Conservation (phyloP, 352 stramenopile species). For the Pythium scleroteichum region DNA sequence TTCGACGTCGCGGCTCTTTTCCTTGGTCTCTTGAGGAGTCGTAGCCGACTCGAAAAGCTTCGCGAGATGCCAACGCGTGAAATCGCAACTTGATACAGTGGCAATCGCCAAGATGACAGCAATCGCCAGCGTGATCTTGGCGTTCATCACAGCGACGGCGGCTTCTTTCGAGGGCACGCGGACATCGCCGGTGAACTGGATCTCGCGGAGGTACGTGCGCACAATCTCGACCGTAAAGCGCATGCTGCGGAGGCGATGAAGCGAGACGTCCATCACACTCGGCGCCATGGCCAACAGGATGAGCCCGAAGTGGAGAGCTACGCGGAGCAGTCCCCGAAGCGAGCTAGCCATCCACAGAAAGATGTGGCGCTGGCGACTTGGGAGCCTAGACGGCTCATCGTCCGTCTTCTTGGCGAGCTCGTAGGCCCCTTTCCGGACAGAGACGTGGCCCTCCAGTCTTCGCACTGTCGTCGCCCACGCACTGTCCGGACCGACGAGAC, state of each 20-base stretch:
- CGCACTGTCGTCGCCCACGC: background rate
- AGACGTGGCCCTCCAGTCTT: background rate
- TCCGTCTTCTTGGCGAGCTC: background rate
- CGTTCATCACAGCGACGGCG: background rate
- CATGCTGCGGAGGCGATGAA: slow-evolving; percentile 15
- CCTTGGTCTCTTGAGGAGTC: background rate
- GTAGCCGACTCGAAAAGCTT: background rate
- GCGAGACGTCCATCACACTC: slow-evolving; percentile 11
- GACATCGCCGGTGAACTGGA: background rate
- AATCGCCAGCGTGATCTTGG: background rate
- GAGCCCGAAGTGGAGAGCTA: background rate
- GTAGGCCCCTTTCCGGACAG: background rate
- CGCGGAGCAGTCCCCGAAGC: background rate
- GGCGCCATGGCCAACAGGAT: background rate
- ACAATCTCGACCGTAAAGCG: slow-evolving; percentile 17
- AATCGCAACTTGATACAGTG: background rate
- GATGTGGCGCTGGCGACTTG: too few relatives aligned
- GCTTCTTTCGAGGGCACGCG: slow-evolving; percentile 1
- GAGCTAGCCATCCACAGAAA: too few relatives aligned
- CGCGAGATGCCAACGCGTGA: slow-evolving; percentile 10
- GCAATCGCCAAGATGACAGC: background rate
- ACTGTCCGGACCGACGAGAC: background rate
- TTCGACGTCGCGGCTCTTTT: background rate
- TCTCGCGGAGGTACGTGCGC: slow-evolving; percentile 11
- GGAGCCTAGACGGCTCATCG: too few relatives aligned